Evolutionary conservation across 345 rosid species (phyloP), one percentile per base, ranked within the genome.

Genomic region (Combretum micranthum): DNA sequence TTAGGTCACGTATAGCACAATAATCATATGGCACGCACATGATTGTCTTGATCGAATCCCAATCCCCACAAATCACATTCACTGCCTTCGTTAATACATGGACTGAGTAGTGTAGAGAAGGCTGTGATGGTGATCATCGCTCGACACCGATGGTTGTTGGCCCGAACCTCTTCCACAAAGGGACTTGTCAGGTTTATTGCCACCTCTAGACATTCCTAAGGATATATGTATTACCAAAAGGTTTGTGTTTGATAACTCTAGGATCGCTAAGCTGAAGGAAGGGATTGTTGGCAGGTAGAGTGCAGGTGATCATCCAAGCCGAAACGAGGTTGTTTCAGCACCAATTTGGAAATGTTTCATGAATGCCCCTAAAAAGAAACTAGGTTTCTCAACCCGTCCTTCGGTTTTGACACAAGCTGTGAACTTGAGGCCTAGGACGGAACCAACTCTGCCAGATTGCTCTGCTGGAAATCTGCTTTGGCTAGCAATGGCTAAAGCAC

Each of bases 291-390:
- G 65, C 39, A 26, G 17, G 0, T 56, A 16, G 21, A 4, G 46
- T 0, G 13, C 4, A 14, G 20, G 42, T 16, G 57, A 62, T 22
- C 20, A 0, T 21, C 75, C 80, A 0, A 54, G 65, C 11, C 55
- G 58, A 13, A 43, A 58, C 13, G 65, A 60, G 57, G 66, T 65
- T 15, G 53, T 72, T 3, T 47, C 53, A 0, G 12, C 59, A 3
- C 61, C 68, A 11, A 66, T 72, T 32, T 76, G 77, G 75, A 48
- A 22, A 3, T 44, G 65, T 21, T 25, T 44, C 0, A 66, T 63
- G 23, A 53, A 47, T 12, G 50, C 18, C 8, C 13, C 50, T 13
- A 3, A 4, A 16, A 59, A 52, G 32, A 44, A 42, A 17, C 55
- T 13, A 11, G 64, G 47, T 26, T n/a, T 3, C 0, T 26, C 39